Conservation (phyloP, 2,329 filamentous ascomycete genomes). For the Dichotomopilus funicola region DNA sequence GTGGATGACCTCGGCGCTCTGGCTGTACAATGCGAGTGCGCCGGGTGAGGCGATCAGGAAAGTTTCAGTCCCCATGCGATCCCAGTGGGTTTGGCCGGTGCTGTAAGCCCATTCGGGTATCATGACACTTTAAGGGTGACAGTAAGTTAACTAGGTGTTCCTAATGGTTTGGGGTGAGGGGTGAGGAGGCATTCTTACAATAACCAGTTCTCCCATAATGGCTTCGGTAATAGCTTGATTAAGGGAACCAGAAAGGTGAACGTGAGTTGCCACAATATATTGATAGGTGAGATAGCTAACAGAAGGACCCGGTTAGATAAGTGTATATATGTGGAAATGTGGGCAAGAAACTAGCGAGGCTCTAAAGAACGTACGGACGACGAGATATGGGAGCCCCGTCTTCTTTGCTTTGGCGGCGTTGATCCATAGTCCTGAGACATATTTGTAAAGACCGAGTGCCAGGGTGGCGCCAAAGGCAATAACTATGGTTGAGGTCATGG, state of each 20-base stretch:
- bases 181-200: constrained; percentile 39
- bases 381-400: constrained; percentile 46
- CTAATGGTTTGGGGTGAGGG: background rate
- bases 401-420: constrained; percentile 46
- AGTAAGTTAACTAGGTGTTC: background rate
- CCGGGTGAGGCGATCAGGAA: constrained; percentile 59
- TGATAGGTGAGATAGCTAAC: constrained; percentile 44
- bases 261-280: constrained; percentile 49
- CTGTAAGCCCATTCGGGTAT: constrained; percentile 54
- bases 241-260: constrained; percentile 49
- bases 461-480: constrained; percentile 30
- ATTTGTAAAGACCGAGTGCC: constrained; percentile 30
- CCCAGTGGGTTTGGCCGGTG: constrained; percentile 51
- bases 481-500: constrained; percentile 34
- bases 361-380: constrained; percentile 42
- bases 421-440: constrained; percentile 31
- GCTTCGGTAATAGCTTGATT: constrained; percentile 47
- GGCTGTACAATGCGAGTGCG: constrained; percentile 47
- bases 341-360: background rate
- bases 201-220: constrained; percentile 52
- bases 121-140: constrained; percentile 38
- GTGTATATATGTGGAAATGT: background rate
- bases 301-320: constrained; percentile 10
- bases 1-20: constrained; percentile 58
- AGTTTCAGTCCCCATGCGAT: constrained; percentile 49